Evolutionary conservation across 768 basidiomycete species (phyloP).

Genomic region (Rhodocollybia butyracea): DNA sequence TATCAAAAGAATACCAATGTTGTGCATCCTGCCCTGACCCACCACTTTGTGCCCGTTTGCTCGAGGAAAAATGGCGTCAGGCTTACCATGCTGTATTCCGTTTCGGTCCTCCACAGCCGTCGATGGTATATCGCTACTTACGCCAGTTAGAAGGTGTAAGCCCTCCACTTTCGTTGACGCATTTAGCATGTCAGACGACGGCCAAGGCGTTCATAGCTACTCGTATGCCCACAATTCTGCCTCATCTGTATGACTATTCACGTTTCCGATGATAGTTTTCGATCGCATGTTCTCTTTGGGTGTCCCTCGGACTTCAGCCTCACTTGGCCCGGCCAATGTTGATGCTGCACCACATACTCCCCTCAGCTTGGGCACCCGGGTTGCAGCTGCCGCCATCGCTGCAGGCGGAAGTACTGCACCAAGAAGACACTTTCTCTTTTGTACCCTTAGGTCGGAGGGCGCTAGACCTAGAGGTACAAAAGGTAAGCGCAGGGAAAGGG

Average conservation of each 20-base stretch:
- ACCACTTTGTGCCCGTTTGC: slow-evolving; percentile 67
- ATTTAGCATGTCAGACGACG: slow-evolving; percentile 84
- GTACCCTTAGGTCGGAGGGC: slow-evolving; percentile 65
- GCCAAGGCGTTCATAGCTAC: slow-evolving; percentile 89
- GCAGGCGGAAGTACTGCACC: slow-evolving; percentile 61
- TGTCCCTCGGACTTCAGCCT: slow-evolving; percentile 70
- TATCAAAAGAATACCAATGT: slow-evolving; percentile 95
- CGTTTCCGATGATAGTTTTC: slow-evolving; percentile 51
- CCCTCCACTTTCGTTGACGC: slow-evolving; percentile 81
- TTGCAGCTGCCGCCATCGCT: slow-evolving; percentile 61
- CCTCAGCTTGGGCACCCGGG: slow-evolving; percentile 46
- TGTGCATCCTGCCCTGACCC: slow-evolving; percentile 84
- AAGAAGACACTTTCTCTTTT: slow-evolving; percentile 82
- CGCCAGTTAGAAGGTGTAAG: slow-evolving; percentile 88
- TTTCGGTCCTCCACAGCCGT: slow-evolving; percentile 87
- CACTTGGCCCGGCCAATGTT: slow-evolving; percentile 38
- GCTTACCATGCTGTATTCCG: slow-evolving; percentile 85
- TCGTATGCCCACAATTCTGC: slow-evolving; percentile 41
- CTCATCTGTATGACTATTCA: slow-evolving; percentile 5
- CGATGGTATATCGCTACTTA: slow-evolving; percentile 90
- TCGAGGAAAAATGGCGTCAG: slow-evolving; percentile 93
- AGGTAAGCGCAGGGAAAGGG: slow-evolving; percentile 10
- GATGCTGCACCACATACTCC: background rate
- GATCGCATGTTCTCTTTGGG: slow-evolving; percentile 89
- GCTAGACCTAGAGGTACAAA: slow-evolving; percentile 29